Conservation (phyloP, 805 yeast species). For the Maudiozyma pseudohumilis region DNA sequence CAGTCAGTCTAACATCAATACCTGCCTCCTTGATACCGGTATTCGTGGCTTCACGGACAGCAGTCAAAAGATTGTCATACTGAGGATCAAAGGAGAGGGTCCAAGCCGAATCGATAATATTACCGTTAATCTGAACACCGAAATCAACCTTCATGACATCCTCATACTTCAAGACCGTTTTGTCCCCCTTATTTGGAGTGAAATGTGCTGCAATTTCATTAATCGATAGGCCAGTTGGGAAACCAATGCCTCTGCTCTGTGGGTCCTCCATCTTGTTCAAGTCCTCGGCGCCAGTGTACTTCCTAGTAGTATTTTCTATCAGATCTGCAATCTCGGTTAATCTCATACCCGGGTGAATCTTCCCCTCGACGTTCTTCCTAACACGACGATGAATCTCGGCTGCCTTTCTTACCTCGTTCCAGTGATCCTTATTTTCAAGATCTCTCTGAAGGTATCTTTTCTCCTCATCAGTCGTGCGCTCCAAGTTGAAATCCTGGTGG, state of each 20-base stretch:
- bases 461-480: slow-evolving; percentile 80
- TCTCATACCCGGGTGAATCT: slow-evolving; percentile 82
- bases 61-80: slow-evolving; percentile 69
- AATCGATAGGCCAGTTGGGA: slow-evolving; percentile 94
- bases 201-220: slow-evolving; percentile 96
- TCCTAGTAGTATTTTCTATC: slow-evolving; percentile 77
- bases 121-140: slow-evolving; percentile 94
- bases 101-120: slow-evolving; percentile 90
- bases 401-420: slow-evolving; percentile 89
- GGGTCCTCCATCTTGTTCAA: slow-evolving; percentile 36
- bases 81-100: slow-evolving; percentile 79
- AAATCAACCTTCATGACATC: slow-evolving; percentile 96
- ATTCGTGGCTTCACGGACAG: slow-evolving; percentile 88
- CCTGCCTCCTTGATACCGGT: slow-evolving; percentile 92
- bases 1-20: slow-evolving; percentile 88
- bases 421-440: slow-evolving; percentile 40
- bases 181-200: slow-evolving; percentile 94
- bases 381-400: slow-evolving; percentile 94
- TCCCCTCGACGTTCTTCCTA: slow-evolving; percentile 63
- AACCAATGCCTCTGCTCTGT: slow-evolving; percentile 76
- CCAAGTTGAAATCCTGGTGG: slow-evolving; percentile 47
- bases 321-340: slow-evolving; percentile 83
- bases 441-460: slow-evolving; percentile 62
- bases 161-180: slow-evolving; percentile 64
- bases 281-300: slow-evolving; percentile 54